A percentile compares a stretch with the other conserved stretches of the same genome.
Evolutionary conservation across 148 eudicot genomes (phyloP).

Genomic region (Hydrangea macrophylla): DNA sequence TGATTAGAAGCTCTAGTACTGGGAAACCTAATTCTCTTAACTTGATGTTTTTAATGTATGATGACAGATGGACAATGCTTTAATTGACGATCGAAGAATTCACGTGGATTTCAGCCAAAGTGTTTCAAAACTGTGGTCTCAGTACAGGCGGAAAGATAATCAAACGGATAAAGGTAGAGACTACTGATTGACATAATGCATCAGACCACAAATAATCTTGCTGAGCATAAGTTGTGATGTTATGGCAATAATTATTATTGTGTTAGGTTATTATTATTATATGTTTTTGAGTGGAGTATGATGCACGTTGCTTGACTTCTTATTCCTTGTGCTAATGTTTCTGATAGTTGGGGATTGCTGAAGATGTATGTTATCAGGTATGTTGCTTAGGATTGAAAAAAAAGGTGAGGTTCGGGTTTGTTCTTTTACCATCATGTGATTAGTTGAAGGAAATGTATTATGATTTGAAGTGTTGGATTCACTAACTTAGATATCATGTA

Average conservation of each 20-base stretch:
- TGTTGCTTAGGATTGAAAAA: not conserved
- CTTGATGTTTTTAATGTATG: constrained; percentile 12
- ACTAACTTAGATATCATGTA: no score
- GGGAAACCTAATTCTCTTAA: constrained; percentile 2
- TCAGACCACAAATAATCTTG: not conserved
- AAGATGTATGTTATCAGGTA: not conserved
- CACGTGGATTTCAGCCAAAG: constrained; percentile 98
- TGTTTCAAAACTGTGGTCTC: constrained; percentile 89
- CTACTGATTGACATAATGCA: not conserved
- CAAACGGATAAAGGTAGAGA: constrained; percentile 41
- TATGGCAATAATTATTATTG: not conserved
- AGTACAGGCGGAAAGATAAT: constrained; percentile 64
- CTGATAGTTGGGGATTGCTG: not conserved
- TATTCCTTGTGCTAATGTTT: not conserved
- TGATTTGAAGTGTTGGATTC: no score
- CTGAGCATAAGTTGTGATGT: constrained; percentile 2
- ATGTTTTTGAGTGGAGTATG: not conserved
- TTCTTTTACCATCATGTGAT: not conserved
- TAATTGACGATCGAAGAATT: constrained; percentile 93
- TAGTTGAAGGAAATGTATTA: not conserved
- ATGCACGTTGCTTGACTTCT: not conserved
- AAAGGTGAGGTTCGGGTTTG: not conserved
- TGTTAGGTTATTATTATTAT: not conserved
- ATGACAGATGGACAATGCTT: constrained; percentile 89
- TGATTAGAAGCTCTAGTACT: not conserved